Conservation (phyloP, 441 rosid species). For the Pelargonium fulgidum region DNA sequence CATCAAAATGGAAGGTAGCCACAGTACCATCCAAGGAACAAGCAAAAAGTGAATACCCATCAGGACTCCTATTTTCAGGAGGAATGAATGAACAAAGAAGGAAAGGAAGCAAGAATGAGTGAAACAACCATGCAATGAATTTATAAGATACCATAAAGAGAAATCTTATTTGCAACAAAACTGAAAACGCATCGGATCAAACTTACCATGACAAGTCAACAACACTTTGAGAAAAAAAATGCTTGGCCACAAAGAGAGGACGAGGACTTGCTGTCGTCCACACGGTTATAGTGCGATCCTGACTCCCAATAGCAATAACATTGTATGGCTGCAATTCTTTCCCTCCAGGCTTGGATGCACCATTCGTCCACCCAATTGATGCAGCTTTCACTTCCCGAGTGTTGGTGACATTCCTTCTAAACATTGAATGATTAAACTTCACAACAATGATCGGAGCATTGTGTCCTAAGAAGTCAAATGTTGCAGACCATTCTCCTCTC, state of each 20-base stretch:
- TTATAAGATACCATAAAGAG: neutral
- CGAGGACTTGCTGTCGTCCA: slow-evolving; percentile 98
- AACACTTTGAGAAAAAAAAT: slow-evolving; percentile 93
- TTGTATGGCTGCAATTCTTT: slow-evolving; percentile 82
- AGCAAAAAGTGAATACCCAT: slow-evolving; percentile 90
- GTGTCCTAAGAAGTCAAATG: slow-evolving; percentile 94
- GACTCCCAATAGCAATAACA: slow-evolving; percentile 96
- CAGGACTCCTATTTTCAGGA: slow-evolving; percentile 70
- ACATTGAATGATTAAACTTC: slow-evolving; percentile 92
- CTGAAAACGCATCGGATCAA: slow-evolving; percentile 6
- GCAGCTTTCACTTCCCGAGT: slow-evolving; percentile 50
- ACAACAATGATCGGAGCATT: slow-evolving; percentile 93
- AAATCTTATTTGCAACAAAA: neutral
- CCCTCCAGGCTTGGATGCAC: slow-evolving; percentile 64
- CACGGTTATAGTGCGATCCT: slow-evolving; percentile 95
- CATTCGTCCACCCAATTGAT: slow-evolving; percentile 80
- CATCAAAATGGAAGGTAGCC: slow-evolving; percentile 81
- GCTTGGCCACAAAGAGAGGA: slow-evolving; percentile 94
- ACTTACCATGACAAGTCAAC: slow-evolving; percentile 92
- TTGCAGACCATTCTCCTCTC: slow-evolving; percentile 97
- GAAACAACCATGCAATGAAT: neutral
- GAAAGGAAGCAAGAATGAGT: neutral
- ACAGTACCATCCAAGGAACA: slow-evolving; percentile 97
- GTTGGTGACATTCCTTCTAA: slow-evolving; percentile 42
- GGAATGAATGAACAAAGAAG: slow-evolving; percentile 15